Percentiles rank a stretch among this genome's conserved stretches.
phyloP scores from a whole-genome alignment of 2,329 filamentous ascomycete species.

The Aspergillus sp. region DNA sequence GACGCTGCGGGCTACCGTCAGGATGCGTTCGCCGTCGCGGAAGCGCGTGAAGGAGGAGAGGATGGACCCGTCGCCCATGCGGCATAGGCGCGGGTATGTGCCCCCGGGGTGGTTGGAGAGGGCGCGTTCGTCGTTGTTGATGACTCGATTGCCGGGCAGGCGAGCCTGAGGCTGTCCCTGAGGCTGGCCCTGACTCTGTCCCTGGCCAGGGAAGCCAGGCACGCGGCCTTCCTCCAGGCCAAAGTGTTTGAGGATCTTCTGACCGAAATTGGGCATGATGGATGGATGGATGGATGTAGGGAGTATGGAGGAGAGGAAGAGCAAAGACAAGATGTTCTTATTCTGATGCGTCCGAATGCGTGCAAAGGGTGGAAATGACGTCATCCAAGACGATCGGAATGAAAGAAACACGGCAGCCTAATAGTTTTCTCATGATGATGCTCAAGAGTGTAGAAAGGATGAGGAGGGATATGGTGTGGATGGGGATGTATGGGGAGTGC shows the following conservation, averaged over 20 bases:
- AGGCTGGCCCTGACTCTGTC: constrained; percentile 7
- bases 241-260: constrained; percentile 32
- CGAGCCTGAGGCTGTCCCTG: constrained; percentile 1
- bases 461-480: not conserved
- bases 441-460: not conserved
- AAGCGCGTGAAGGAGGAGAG: constrained; percentile 47
- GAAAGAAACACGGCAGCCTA: not conserved
- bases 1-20: constrained; percentile 45
- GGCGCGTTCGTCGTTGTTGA: constrained; percentile 34
- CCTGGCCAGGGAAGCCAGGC: constrained; percentile 6
- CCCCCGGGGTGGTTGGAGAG: constrained; percentile 39
- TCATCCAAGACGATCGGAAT: not conserved
- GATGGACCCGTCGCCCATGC: constrained; percentile 47
- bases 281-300: not conserved
- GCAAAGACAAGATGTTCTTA: not conserved
- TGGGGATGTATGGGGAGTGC: not conserved
- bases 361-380: not conserved
- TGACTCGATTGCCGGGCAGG: constrained; percentile 20
- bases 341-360: not conserved
- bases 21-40: constrained; percentile 35
- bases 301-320: not conserved
- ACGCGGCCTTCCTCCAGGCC: constrained; percentile 15
- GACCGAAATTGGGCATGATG: constrained; percentile 28
- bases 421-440: not conserved
- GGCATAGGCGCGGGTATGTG: constrained; percentile 50